A percentile compares a stretch with the other conserved stretches of the same genome.
These are phyloP conservation scores for Gynochthodes officinalis DNA, from an alignment of 257 asterid species.

Conservation along the genomic window DNA sequence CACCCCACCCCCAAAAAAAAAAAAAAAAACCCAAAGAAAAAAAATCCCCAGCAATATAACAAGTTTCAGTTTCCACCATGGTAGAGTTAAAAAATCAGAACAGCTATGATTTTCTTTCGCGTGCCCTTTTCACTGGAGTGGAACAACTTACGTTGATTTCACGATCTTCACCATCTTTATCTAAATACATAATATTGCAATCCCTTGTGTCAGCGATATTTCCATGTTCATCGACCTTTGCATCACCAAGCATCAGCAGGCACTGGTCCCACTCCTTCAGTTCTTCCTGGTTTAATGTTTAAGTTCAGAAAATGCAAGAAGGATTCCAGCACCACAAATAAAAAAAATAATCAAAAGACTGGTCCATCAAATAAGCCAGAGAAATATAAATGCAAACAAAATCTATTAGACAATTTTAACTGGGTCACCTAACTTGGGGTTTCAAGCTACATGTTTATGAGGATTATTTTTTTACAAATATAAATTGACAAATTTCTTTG, in stretches of 20 bases:
- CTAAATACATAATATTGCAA: constrained; percentile 67
- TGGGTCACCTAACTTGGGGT: neutral
- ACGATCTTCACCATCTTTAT: constrained; percentile 95
- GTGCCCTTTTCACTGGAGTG: neutral
- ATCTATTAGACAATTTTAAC: neutral
- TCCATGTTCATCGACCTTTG: constrained; percentile 90
- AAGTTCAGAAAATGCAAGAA: constrained; percentile 1
- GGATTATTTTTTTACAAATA: no score
- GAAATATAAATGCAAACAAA: neutral
- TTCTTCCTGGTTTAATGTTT: constrained; percentile 57
- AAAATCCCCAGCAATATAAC: no score
- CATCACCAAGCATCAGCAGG: constrained; percentile 90
- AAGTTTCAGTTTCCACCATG: neutral
- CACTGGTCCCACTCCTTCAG: constrained; percentile 98
- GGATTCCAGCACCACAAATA: neutral
- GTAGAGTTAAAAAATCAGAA: neutral
- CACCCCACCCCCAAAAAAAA: no score
- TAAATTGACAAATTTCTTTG: neutral
- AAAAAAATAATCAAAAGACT: neutral
- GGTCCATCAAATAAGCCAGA: neutral
- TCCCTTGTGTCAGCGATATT: constrained; percentile 80
- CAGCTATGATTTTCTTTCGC: neutral
- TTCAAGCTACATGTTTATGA: neutral
- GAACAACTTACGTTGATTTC: constrained; percentile 79
- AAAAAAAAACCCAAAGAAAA: no score